Percentiles rank a stretch among this genome's conserved stretches.
Conservation (phyloP, 768 basidiomycete genomes). For the Dacryopinax spathularia region DNA sequence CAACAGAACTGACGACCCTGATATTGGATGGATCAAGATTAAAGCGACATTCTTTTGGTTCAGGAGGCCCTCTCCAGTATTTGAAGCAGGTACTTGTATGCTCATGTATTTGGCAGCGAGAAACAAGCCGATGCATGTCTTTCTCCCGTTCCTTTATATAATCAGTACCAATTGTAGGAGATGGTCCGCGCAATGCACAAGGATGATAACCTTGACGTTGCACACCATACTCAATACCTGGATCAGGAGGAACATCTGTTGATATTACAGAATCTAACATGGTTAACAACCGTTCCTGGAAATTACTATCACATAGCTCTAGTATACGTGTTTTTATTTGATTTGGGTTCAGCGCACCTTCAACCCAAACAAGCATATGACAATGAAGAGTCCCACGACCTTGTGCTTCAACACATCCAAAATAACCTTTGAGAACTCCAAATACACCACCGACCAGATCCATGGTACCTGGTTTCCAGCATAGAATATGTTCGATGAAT, state of each 20-base stretch:
- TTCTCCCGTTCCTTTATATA: conserved; percentile 5
- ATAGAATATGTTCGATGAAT: conserved; percentile 22
- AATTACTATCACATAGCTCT: conserved; percentile 12
- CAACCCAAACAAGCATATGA: conserved; percentile 31
- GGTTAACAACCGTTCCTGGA: conserved; percentile 13
- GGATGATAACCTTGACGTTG: conserved; percentile 14
- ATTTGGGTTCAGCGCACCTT: conserved; percentile 23
- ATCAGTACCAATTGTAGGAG: not conserved
- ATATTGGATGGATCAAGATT: conserved; percentile 16
- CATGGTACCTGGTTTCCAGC: conserved; percentile 12
- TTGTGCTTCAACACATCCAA: conserved; percentile 31
- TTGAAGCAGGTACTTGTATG: conserved; percentile 30
- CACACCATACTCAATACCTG: not conserved
- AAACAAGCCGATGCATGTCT: conserved; percentile 19
- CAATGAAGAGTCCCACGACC: conserved; percentile 29
- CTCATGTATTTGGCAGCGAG: conserved; percentile 22
- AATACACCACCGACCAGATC: conserved; percentile 21
- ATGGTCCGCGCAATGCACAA: conserved; percentile 12
- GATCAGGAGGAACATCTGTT: conserved; percentile 16
- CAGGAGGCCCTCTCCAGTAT: conserved; percentile 21
- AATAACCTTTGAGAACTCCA: conserved; percentile 25
- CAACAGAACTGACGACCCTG: conserved; percentile 13
- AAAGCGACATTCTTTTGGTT: conserved; percentile 23
- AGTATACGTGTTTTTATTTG: conserved; percentile 17
- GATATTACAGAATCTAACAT: conserved; percentile 21